Evolutionary conservation across 2,329 filamentous ascomycete genomes (phyloP), one percentile per base, ranked within the genome.

Genomic region (Talaromyces sp.): DNA sequence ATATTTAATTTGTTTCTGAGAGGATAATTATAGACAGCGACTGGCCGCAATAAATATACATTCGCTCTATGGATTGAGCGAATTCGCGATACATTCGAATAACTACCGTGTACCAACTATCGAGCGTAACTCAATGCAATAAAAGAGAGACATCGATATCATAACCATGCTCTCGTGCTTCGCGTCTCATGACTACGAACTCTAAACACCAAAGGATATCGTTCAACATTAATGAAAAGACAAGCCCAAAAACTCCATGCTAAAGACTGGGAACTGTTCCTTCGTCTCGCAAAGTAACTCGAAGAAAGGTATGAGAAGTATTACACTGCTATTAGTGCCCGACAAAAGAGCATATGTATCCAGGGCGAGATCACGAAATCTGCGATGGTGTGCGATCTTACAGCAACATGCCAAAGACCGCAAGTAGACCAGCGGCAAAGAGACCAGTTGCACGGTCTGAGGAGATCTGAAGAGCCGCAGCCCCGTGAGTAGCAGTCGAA

Each of bases 361-460:
- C 8, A n/a, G 10, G 10, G 19, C 13, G 9, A 39, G 41, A 50
- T 24, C 27, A 47, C 37, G n/a, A 57, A 19, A 33, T 22, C 31
- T 47, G 63, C 33, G 31, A 54, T 47, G 24, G 9, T 66, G 56
- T 9, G n/a, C 14, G 9, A 24, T 22, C 68, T 74, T 85, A 89
- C 74, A 89, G 75, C 67, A 85, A 78, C 67, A 88, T 74, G 68
- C 85, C 85, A 71, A 88, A 85, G 63, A 85, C 76, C 60, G 83
- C 81, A 65, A 86, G 77, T 67, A 88, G 75, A 71, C 82, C 83
- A 66, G 82, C 82, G 58, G 81, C 83, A 63, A 88, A 73, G 47
- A 81, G 71, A 62, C 81, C 80, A 62, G 83, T 83, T 60, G 84
- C 82, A 72, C 84, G 84, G 68, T 83, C 79, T 71, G 81, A 79